Evolutionary conservation across 75 land plant species (phyloP).

Genomic region (Chamaecyparis obtusa): DNA sequence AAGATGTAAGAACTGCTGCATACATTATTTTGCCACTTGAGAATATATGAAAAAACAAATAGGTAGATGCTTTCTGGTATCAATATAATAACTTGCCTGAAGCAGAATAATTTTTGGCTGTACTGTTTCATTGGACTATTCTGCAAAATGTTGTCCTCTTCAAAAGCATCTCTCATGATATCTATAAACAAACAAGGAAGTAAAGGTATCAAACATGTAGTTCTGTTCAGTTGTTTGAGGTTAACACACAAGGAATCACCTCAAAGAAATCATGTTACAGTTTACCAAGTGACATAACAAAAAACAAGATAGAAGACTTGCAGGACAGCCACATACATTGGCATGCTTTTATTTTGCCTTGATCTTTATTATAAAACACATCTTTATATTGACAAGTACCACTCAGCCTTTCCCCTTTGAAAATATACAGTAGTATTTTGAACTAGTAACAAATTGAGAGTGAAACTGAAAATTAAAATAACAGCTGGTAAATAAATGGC

Average conservation of each 20-base stretch:
- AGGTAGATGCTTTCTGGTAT: not conserved
- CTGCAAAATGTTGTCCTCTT: not conserved
- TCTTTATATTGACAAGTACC: not conserved
- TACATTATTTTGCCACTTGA: not conserved
- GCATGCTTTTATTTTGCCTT: not conserved
- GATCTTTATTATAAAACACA: not conserved
- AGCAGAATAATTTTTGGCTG: not conserved
- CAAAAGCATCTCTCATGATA: not conserved
- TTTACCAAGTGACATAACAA: not conserved
- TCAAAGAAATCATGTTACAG: not conserved
- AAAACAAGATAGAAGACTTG: not conserved
- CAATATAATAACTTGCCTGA: not conserved
- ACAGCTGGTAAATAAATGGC: not conserved
- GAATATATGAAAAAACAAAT: not conserved
- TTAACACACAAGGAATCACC: not conserved
- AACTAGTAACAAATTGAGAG: not conserved
- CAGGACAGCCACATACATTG: not conserved
- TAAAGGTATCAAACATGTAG: not conserved
- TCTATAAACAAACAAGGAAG: not conserved
- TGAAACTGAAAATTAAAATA: not conserved
- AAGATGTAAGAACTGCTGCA: not conserved
- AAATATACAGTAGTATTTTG: not conserved
- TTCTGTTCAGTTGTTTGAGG: not conserved
- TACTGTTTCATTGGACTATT: not conserved
- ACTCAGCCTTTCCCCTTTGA: not conserved